Evolutionary conservation across 2,329 filamentous ascomycete species (phyloP), one percentile per base, ranked within the genome.

Genomic region (Clarireedia paspali): DNA sequence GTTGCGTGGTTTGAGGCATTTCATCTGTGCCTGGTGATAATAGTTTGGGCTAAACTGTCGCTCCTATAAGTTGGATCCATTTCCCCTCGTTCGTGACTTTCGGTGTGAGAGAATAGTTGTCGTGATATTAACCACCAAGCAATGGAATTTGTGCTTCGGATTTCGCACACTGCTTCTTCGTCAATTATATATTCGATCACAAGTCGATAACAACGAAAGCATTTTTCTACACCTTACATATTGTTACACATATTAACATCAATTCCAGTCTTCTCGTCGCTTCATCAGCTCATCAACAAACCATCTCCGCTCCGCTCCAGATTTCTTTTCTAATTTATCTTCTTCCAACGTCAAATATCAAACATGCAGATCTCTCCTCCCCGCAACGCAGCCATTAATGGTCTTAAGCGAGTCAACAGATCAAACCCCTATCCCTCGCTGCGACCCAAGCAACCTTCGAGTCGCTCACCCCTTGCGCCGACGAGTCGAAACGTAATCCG

Each of bases 331-430:
- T 26, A 20, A 24, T 2, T 38, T 27, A 17, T 10, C 27, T 26
- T 38, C 9, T 15, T 36, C 36, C 36, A 30, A 44, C 27, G 17
- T 50, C 40, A 12, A 39, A 6, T 5, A 47, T 50, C 53, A 45
- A 34, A 34, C 47, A 55, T 55, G 53, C 53, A 55, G 39, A 55
- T 55, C 26, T 50, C 53, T 42, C 53, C 53, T 50, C 53, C 53
- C 47, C 53, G 53, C 47, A 55, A 55, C 39, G 47, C 47, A 20
- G 47, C 49, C 47, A 46, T 42, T 14, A 50, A 50, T 36, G 36
- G 47, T 47, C 49, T 50, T 55, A 55, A 55, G 53, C 53, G 53
- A 55, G 36, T 17, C 17, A 38, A 24, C 14, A 40, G 50, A 24
- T 45, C 53, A 20, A 10, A 26, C 30, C 53, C 53, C 34, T 55